Evolutionary conservation across 495 filamentous ascomycete species (phyloP).

Genomic region (Podospora pseudopauciseta): DNA sequence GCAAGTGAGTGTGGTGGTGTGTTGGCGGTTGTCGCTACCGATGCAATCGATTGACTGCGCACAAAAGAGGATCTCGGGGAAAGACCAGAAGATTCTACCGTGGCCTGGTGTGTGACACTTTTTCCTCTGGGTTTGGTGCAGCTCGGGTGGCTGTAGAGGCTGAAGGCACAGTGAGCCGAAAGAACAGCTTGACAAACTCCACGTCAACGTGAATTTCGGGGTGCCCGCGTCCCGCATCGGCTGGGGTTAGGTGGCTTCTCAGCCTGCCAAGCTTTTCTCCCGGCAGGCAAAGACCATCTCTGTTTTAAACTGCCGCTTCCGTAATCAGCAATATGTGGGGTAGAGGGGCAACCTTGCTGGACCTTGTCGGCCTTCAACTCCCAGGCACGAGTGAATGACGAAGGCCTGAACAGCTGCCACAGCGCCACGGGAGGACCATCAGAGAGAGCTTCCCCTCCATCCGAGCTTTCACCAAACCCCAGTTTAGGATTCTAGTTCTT

Average conservation of each 20-base stretch:
- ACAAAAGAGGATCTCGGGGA: background rate
- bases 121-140: background rate
- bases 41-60: background rate
- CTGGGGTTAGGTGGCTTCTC: conserved; percentile 15
- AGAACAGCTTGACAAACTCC: conserved; percentile 38
- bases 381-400: conserved; percentile 32
- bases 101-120: conserved; percentile 1
- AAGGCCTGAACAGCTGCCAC: conserved; percentile 15
- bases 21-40: background rate
- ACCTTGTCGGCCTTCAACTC: conserved; percentile 1
- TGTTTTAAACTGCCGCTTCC: background rate
- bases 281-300: conserved; percentile 5
- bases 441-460: conserved; percentile 10
- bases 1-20: background rate
- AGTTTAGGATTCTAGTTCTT: background rate
- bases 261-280: background rate
- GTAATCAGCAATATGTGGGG: conserved; percentile 4
- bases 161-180: conserved; percentile 18
- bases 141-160: conserved; percentile 6
- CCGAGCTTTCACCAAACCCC: background rate
- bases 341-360: conserved; percentile 16
- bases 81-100: conserved; percentile 3
- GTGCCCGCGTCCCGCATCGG: background rate
- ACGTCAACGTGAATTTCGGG: conserved; percentile 22
- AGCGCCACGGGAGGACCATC: background rate